Conservation (phyloP, 2,329 filamentous ascomycete species). For the Talaromyces rugulosus region DNA sequence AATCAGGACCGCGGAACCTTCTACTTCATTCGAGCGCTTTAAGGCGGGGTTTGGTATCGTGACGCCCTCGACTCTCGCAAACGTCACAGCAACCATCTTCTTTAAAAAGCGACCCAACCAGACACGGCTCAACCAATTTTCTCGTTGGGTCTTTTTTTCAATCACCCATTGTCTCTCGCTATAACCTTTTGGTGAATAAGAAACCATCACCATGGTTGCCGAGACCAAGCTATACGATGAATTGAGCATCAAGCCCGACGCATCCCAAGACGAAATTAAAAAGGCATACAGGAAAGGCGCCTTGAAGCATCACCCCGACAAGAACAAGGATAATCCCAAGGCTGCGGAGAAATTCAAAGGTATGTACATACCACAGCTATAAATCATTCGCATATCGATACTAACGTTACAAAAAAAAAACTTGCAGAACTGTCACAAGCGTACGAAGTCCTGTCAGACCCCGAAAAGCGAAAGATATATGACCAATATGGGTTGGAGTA, state of each 20-base stretch:
- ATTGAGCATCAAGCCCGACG: conserved; percentile 71
- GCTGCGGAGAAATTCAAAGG: conserved; percentile 92
- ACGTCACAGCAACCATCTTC: conserved; percentile 7
- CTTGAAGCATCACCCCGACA: conserved; percentile 92
- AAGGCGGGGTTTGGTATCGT: neutral
- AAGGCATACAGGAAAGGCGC: conserved; percentile 83
- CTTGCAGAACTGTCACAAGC: conserved; percentile 79
- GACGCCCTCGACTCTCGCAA: neutral
- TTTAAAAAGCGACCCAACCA: neutral
- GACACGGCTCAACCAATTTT: neutral
- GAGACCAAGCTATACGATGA: conserved; percentile 95
- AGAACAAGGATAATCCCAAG: conserved; percentile 86
- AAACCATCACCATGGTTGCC: conserved; percentile 67
- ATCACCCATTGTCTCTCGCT: neutral
- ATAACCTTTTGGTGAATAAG: neutral
- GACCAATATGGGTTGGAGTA: conserved; percentile 94
- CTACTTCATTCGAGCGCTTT: conserved; percentile 30
- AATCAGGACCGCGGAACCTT: conserved; percentile 23
- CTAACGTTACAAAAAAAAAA: conserved; percentile 13
- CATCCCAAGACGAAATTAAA: conserved; percentile 91
- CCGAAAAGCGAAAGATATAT: conserved; percentile 93
- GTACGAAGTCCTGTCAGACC: conserved; percentile 95
- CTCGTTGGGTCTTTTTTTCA: neutral
- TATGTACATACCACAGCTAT: conserved; percentile 24
- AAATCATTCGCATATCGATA: neutral